phyloP scores from a whole-genome alignment of 2,329 filamentous ascomycete species.

The Diaporthe vaccinii region DNA sequence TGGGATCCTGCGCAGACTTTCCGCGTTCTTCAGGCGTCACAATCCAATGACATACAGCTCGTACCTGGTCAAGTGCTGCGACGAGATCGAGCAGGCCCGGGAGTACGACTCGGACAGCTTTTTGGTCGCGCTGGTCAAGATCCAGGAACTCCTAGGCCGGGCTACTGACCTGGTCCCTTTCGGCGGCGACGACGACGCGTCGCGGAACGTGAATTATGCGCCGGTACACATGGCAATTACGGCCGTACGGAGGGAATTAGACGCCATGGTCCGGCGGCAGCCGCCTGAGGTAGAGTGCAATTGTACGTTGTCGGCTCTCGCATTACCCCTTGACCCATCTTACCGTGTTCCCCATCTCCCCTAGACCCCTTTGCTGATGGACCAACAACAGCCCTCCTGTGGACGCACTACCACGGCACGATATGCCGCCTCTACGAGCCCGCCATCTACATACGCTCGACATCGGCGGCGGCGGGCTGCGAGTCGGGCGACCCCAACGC shows the following conservation, averaged over 20 bases:
- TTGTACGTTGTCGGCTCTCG: conserved; percentile 40
- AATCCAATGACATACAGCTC: conserved; percentile 49
- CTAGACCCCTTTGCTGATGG: neutral
- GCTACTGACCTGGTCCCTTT: conserved; percentile 47
- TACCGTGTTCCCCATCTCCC: too few species aligned
- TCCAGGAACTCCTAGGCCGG: conserved; percentile 52
- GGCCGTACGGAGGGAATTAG: conserved; percentile 51
- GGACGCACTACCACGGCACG: conserved; percentile 51
- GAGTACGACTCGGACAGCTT: conserved; percentile 51
- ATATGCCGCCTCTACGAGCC: conserved; percentile 56
- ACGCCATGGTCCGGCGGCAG: conserved; percentile 42
- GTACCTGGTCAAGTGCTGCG: conserved; percentile 53
- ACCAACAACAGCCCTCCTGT: conserved; percentile 49
- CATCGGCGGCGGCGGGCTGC: conserved; percentile 27
- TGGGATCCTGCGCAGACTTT: conserved; percentile 41
- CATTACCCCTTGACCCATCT: neutral
- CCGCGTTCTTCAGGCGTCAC: conserved; percentile 51
- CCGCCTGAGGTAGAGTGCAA: conserved; percentile 44
- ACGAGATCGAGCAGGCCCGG: conserved; percentile 45
- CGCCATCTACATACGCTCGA: conserved; percentile 48
- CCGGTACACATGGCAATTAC: conserved; percentile 52
- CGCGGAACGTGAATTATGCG: conserved; percentile 43
- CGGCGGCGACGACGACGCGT: conserved; percentile 40
- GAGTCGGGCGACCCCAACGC: conserved; percentile 45
- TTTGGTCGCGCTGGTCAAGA: conserved; percentile 50